Evolutionary conservation across 1,139 yeast genomes (phyloP).

Genomic region (Petasospora rhodanensis): DNA sequence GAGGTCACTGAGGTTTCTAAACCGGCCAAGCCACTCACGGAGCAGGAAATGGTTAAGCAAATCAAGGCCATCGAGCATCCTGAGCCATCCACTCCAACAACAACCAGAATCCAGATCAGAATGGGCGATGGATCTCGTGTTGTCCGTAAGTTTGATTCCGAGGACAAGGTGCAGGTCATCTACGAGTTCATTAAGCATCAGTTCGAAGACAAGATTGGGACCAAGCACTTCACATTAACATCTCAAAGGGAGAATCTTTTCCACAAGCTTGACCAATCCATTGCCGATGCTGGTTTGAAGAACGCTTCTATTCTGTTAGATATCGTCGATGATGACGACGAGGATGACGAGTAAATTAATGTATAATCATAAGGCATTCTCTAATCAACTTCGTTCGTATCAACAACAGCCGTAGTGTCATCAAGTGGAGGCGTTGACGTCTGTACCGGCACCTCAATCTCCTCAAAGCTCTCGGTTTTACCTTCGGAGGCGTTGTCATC

Average conservation of each 20-base stretch:
- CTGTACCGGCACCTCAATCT: no score
- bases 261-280: conserved; percentile 50
- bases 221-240: conserved; percentile 53
- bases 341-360: conserved; percentile 1
- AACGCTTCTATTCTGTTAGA: conserved; percentile 82
- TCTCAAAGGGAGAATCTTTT: conserved; percentile 61
- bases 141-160: conserved; percentile 62
- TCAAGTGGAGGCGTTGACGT: no score
- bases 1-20: no score
- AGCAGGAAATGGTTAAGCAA: conserved; percentile 27
- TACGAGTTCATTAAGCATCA: conserved; percentile 54
- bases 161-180: conserved; percentile 56
- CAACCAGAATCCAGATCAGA: conserved; percentile 78
- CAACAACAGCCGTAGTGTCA: no score
- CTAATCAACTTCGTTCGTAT: conserved; percentile 1
- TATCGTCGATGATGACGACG: conserved; percentile 14
- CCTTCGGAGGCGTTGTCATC: no score
- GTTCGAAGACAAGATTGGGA: conserved; percentile 41
- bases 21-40: conserved; percentile 18
- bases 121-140: conserved; percentile 81
- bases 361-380: conserved; percentile 1
- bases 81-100: conserved; percentile 59
- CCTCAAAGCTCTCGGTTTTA: no score
- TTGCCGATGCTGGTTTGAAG: conserved; percentile 73
- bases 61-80: conserved; percentile 43